Percentiles rank a stretch among this genome's conserved stretches.
phyloP scores from a whole-genome alignment of 164 flowering plant species.

The Warburgia ugandensis region DNA sequence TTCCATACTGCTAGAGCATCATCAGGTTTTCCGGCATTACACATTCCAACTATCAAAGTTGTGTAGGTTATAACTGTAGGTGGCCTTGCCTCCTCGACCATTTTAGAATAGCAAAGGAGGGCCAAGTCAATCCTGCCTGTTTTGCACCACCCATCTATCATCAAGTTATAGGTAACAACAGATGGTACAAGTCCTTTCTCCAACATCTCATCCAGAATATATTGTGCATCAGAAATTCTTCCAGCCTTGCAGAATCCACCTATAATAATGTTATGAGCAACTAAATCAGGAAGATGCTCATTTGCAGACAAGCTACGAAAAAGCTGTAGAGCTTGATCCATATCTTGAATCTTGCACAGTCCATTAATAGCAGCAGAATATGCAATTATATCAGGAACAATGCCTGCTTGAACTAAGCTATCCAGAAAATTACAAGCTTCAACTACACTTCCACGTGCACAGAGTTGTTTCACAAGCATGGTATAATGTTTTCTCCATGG shows the following conservation, averaged over 20 bases:
- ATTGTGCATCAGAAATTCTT: conserved; percentile 51
- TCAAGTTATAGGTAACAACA: conserved; percentile 64
- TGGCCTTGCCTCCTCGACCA: conserved; percentile 42
- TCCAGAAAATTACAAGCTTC: conserved; percentile 63
- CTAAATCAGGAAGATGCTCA: conserved; percentile 67
- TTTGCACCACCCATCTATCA: conserved; percentile 81
- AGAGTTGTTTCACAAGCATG: conserved; percentile 48
- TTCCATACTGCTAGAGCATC: conserved; percentile 65
- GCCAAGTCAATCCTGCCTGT: conserved; percentile 49
- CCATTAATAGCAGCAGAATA: conserved; percentile 70
- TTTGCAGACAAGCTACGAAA: conserved; percentile 42
- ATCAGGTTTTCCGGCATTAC: conserved; percentile 52
- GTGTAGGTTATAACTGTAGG: conserved; percentile 76
- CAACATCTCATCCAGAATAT: conserved; percentile 42
- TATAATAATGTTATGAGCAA: conserved; percentile 66
- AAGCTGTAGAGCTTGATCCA: conserved; percentile 52
- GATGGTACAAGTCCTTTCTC: conserved; percentile 64
- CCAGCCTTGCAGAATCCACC: conserved; percentile 60
- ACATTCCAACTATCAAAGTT: conserved; percentile 67
- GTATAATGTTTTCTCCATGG: conserved; percentile 83
- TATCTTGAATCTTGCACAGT: conserved; percentile 32
- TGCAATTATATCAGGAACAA: conserved; percentile 53
- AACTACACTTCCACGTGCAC: conserved; percentile 33
- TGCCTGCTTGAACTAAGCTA: conserved; percentile 51
- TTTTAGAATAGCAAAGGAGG: conserved; percentile 37